A percentile compares a stretch with the other conserved stretches of the same genome.
These are phyloP conservation scores for Entamoeba histolytica DNA, from an alignment of 208 protist species.

Conservation along the genomic window DNA sequence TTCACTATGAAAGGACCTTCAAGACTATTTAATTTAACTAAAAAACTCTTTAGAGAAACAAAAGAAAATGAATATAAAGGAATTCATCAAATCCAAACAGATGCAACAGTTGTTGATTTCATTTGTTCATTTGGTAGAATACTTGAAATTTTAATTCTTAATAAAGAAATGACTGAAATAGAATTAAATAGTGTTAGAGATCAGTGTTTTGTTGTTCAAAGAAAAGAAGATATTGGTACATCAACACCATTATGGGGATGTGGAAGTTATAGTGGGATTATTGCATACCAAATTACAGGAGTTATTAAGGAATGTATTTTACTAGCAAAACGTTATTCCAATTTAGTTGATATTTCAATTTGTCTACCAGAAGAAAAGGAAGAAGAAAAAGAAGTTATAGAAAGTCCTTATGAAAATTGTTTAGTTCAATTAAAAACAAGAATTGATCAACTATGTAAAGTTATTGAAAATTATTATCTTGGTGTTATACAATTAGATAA, in stretches of 20 bases:
- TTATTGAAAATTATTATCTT: not conserved
- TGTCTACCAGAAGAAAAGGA: not conserved
- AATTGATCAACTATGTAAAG: not conserved
- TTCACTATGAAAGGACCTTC: not conserved
- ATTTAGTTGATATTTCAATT: not conserved
- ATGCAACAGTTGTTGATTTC: not conserved
- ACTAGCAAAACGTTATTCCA: not conserved
- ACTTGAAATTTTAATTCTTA: not conserved
- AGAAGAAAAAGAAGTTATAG: not conserved
- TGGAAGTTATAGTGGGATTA: not conserved
- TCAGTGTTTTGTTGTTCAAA: not conserved
- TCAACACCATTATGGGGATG: not conserved
- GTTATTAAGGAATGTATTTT: not conserved
- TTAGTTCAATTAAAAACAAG: not conserved
- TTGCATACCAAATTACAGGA: not conserved
- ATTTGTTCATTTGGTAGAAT: not conserved
- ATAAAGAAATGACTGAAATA: not conserved
- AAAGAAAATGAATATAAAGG: not conserved
- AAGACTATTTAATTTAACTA: not conserved
- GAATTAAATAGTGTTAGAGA: not conserved
- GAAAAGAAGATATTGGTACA: not conserved
- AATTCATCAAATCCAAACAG: not conserved
- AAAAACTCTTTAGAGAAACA: not conserved
- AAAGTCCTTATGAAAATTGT: not conserved
- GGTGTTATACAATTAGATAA: not conserved